Percentiles rank a stretch among this genome's conserved stretches.
These are phyloP conservation scores for Aeschynomene evenia DNA, from an alignment of 306 rosid species.

Conservation along the genomic window DNA sequence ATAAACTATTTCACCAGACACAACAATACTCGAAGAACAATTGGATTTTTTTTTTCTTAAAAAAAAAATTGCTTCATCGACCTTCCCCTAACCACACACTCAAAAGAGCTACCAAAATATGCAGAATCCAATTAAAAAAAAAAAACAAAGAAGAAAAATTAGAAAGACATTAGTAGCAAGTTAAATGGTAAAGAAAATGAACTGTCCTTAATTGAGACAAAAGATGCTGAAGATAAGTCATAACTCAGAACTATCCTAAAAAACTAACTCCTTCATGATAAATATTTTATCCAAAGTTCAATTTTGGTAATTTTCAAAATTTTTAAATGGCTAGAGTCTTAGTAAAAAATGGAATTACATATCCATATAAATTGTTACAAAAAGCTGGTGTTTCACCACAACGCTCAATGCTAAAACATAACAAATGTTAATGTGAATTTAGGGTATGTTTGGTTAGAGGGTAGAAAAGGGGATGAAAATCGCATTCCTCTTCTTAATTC, in stretches of 20 bases:
- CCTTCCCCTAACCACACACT: neutral
- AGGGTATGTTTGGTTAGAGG: no score
- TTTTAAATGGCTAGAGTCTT: neutral
- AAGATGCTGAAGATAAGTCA: neutral
- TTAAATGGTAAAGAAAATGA: neutral
- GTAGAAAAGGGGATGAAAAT: slow-evolving; percentile 1
- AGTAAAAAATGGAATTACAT: neutral
- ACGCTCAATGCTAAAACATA: neutral
- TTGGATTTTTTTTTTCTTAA: neutral
- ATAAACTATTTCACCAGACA: slow-evolving; percentile 6
- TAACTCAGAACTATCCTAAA: neutral
- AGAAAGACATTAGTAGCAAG: neutral
- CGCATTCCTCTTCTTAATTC: neutral
- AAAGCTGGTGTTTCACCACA: neutral
- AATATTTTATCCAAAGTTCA: neutral
- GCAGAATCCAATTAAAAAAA: neutral
- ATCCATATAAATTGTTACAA: neutral
- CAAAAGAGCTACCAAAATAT: neutral
- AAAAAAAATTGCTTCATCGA: neutral
- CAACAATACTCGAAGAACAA: neutral
- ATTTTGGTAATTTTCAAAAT: neutral
- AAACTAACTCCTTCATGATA: neutral
- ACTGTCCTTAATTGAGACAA: neutral
- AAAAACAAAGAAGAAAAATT: neutral
- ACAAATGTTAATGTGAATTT: neutral